A percentile compares a stretch with the other conserved stretches of the same genome.
Evolutionary conservation across 2,329 filamentous ascomycete genomes (phyloP).

Genomic region (Botrytis fabae): DNA sequence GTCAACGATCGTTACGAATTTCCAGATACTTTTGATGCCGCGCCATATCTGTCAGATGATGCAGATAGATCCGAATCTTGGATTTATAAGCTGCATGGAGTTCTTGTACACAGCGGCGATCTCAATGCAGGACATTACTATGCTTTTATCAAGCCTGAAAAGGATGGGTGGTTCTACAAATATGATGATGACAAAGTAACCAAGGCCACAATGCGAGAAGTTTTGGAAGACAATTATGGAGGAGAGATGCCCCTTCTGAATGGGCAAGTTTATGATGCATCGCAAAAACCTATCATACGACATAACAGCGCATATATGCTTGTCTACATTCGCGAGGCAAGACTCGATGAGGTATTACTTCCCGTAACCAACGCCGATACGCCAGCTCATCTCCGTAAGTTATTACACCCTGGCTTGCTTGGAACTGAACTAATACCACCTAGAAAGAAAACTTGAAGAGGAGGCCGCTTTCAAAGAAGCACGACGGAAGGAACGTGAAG

Average conservation of each 20-base stretch:
- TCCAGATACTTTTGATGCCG: conserved; percentile 78
- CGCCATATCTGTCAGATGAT: conserved; percentile 82
- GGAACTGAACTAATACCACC: conserved; percentile 32
- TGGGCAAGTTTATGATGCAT: conserved; percentile 49
- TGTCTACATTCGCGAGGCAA: conserved; percentile 90
- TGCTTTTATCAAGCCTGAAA: conserved; percentile 89
- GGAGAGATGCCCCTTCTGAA: conserved; percentile 61
- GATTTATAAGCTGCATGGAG: conserved; percentile 89
- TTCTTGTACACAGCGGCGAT: conserved; percentile 94
- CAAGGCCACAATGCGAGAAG: conserved; percentile 87
- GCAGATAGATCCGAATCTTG: conserved; percentile 87
- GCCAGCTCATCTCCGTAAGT: conserved; percentile 75
- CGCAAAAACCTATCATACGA: conserved; percentile 60
- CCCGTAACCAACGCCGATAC: conserved; percentile 76
- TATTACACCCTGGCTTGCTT: neutral
- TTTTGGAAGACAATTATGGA: conserved; percentile 94
- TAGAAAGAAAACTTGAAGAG: conserved; percentile 74
- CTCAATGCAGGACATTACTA: conserved; percentile 98
- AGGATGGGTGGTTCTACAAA: conserved; percentile 92
- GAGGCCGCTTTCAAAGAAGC: conserved; percentile 76
- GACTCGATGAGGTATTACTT: conserved; percentile 78
- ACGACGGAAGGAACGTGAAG: conserved; percentile 83
- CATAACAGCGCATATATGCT: conserved; percentile 95
- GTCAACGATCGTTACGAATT: conserved; percentile 93
- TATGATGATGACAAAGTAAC: conserved; percentile 98